Base-by-base conservation (phyloP, 148 eudicot genomes). In the Chenopodium suecicum region DNA sequence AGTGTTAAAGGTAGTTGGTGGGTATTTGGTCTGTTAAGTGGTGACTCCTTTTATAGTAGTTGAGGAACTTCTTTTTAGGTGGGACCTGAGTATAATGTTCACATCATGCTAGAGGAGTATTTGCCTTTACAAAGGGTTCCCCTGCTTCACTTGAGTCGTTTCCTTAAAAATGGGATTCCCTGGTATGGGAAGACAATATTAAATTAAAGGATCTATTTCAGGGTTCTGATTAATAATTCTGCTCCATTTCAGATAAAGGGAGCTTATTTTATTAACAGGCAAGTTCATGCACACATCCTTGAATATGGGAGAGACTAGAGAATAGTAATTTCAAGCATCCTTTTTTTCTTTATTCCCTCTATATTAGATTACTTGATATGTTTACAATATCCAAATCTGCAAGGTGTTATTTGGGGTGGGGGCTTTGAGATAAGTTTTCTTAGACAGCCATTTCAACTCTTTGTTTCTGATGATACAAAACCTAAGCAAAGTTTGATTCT, bases 131-230 rank as follows among this genome's bases (percentile, higher is more conserved):
- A 70, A 76, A 58, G 60, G 71, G 75, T 62, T 73, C 20, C 32
- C 41, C 62, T 79, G 34, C 79, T 75, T 41, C 48, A 23, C 68
- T 68, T 50, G 56, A 74, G 77, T 77, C 78, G 83, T 84, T 86
- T 82, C 89, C 86, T 86, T 81, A 86, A 86, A 86, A 84, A 62
- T 81, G 78, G 22, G 85, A 86, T 86, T 86, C 89, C 73, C 23
- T 54, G 37, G 79, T 84, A 81, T 83, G 86, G 80, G 54, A 27
- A 63, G 78, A 84, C 68, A 46, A 56, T 64, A 78, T 62, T 9
- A 23, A 63, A 64, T 62, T 17, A 23, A 63, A 64, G 77, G 77
- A 73, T 50, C 67, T 70, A 20, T 79, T 32, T 29, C 29, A 52
- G 75, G 41, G 68, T 60, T 77, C 34, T 50, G 32, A 32, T 12